Conservation (phyloP, 2,329 filamentous ascomycete genomes). For the Cladosporium sp. region DNA sequence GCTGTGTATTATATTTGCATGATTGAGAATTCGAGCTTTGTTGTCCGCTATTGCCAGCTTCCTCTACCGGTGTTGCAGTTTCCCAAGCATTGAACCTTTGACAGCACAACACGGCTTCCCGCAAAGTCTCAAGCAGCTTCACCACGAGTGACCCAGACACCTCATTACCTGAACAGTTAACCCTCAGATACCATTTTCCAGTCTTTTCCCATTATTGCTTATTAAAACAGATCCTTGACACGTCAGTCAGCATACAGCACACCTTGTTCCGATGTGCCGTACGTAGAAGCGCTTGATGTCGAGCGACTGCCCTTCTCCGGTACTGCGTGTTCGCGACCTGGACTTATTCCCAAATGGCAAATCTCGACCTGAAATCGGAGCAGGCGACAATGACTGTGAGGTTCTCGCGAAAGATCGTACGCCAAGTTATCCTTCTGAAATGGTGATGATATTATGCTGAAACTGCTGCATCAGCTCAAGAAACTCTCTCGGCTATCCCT, state of each 20-base stretch:
- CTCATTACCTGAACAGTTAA: not conserved
- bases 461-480: not conserved
- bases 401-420: not conserved
- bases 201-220: not conserved
- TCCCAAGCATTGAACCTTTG: not conserved
- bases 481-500: constrained; percentile 7
- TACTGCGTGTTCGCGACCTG: constrained; percentile 4
- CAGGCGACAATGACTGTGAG: not conserved
- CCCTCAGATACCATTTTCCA: not conserved
- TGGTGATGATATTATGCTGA: not conserved
- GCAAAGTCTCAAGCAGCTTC: not conserved
- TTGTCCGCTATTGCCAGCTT: not conserved
- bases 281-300: constrained; percentile 3
- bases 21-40: constrained; percentile 1
- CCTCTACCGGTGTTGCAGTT: not conserved
- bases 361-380: not conserved
- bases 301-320: constrained; percentile 5
- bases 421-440: not conserved
- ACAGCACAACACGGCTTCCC: not conserved
- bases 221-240: not conserved
- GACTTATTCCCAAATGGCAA: not conserved
- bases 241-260: too few species aligned
- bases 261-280: not conserved
- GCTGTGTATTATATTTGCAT: constrained; percentile 13
- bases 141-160: not conserved